These are phyloP conservation scores for Melaleuca alternifolia DNA, from an alignment of 345 rosid species.

Conservation along the genomic window DNA sequence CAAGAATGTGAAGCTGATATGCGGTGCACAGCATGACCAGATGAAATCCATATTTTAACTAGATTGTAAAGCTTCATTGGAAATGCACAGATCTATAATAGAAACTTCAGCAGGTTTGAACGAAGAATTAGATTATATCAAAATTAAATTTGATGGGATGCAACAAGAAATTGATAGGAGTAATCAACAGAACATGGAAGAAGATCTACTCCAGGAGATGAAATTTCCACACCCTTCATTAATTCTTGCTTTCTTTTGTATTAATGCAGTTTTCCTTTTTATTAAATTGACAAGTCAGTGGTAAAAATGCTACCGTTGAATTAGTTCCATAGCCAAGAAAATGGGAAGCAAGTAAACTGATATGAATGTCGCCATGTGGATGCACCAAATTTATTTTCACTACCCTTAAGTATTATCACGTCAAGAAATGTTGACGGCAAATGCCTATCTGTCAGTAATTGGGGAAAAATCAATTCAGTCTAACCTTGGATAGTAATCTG, in stretches of 20 bases:
- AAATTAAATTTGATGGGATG: background rate
- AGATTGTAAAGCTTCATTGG: background rate
- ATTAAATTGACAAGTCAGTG: background rate
- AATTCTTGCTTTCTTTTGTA: background rate
- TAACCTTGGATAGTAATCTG: conserved; percentile 78
- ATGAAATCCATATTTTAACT: background rate
- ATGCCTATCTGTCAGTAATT: background rate
- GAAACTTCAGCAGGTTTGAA: background rate
- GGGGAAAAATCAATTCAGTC: background rate
- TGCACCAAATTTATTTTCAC: background rate
- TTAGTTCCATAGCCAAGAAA: background rate
- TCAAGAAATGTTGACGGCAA: background rate
- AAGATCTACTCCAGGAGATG: background rate
- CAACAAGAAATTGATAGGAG: background rate
- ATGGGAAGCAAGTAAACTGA: background rate
- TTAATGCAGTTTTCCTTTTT: background rate
- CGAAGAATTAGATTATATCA: background rate
- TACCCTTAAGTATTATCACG: background rate
- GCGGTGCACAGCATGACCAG: background rate
- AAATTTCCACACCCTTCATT: background rate
- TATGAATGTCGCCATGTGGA: background rate
- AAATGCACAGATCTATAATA: background rate
- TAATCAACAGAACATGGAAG: background rate
- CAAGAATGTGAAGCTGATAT: background rate
- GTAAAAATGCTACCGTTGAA: background rate